Percentiles rank a stretch among this genome's conserved stretches.
phyloP scores from a whole-genome alignment of 345 rosid species.

The Hypericum androsaemum region DNA sequence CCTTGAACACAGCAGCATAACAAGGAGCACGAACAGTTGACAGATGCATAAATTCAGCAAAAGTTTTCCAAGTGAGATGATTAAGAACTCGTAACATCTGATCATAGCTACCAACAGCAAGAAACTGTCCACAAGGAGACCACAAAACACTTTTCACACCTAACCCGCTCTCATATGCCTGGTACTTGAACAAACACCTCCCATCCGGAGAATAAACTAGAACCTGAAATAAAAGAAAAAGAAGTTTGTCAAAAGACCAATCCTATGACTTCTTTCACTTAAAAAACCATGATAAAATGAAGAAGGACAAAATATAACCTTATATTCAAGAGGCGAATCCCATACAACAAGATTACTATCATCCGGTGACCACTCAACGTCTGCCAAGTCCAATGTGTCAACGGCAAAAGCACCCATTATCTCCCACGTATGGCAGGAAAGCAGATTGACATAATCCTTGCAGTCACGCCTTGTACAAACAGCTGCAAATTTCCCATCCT shows the following conservation, averaged over 20 bases:
- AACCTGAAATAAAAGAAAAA: constrained; percentile 41
- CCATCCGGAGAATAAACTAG: constrained; percentile 93
- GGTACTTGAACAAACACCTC: constrained; percentile 83
- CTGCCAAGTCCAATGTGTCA: constrained; percentile 84
- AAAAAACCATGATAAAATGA: neutral
- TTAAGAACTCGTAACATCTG: constrained; percentile 81
- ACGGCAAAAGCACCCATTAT: constrained; percentile 89
- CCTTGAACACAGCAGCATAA: constrained; percentile 85
- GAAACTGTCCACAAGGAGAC: constrained; percentile 97
- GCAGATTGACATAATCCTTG: constrained; percentile 78
- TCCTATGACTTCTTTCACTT: neutral
- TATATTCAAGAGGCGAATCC: constrained; percentile 90
- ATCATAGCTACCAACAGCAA: constrained; percentile 93
- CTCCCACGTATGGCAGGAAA: constrained; percentile 88
- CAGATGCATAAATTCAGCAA: constrained; percentile 89
- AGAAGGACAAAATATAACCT: constrained; percentile 30
- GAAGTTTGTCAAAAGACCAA: neutral
- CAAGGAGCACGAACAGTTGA: constrained; percentile 82
- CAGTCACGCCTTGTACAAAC: constrained; percentile 90
- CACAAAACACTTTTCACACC: constrained; percentile 89
- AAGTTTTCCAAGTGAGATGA: constrained; percentile 93
- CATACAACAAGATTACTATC: constrained; percentile 73
- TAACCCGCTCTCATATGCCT: constrained; percentile 93
- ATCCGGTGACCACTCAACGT: constrained; percentile 93
- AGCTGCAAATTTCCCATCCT: constrained; percentile 84